These are phyloP conservation scores for Apiotrichum domesticum DNA, from an alignment of 1,284 basidiomycete species.

Conservation along the genomic window DNA sequence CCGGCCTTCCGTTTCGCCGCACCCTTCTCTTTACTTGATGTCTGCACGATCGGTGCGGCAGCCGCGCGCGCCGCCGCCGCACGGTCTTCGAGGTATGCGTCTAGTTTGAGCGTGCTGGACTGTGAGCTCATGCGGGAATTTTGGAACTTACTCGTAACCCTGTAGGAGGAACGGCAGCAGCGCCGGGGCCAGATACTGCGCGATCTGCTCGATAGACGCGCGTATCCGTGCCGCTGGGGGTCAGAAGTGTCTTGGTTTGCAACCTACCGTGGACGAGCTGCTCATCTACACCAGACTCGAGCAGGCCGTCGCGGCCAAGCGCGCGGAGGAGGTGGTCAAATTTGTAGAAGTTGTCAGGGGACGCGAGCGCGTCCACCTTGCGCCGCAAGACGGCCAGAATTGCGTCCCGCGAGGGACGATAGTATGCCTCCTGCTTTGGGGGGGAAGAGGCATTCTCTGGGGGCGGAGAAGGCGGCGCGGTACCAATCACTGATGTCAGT, in stretches of 20 bases:
- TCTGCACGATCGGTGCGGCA: conserved; percentile 16
- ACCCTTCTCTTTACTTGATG: conserved; percentile 14
- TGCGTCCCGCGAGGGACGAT: conserved; percentile 25
- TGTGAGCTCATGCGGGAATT: not conserved
- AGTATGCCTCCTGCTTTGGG: conserved; percentile 19
- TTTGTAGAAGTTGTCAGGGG: conserved; percentile 23
- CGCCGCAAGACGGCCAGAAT: conserved; percentile 23
- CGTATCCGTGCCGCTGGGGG: conserved; percentile 25
- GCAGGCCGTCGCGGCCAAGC: conserved; percentile 32
- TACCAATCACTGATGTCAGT: conserved; percentile 17
- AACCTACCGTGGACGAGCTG: conserved; percentile 28
- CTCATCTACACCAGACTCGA: conserved; percentile 12
- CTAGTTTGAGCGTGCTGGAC: conserved; percentile 23
- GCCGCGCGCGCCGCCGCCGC: conserved; percentile 31
- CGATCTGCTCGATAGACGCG: conserved; percentile 29
- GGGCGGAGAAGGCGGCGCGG: conserved; percentile 27
- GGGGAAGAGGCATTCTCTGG: conserved; percentile 8
- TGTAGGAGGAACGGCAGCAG: conserved; percentile 10
- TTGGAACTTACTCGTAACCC: conserved; percentile 25
- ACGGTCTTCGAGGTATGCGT: conserved; percentile 28
- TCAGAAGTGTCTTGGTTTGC: not conserved
- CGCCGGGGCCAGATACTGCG: conserved; percentile 26
- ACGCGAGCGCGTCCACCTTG: conserved; percentile 32
- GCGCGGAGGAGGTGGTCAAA: conserved; percentile 40
- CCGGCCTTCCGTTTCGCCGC: conserved; percentile 27